phyloP scores from a whole-genome alignment of 2,329 filamentous ascomycete genomes.

The Rachicladosporium sp. region DNA sequence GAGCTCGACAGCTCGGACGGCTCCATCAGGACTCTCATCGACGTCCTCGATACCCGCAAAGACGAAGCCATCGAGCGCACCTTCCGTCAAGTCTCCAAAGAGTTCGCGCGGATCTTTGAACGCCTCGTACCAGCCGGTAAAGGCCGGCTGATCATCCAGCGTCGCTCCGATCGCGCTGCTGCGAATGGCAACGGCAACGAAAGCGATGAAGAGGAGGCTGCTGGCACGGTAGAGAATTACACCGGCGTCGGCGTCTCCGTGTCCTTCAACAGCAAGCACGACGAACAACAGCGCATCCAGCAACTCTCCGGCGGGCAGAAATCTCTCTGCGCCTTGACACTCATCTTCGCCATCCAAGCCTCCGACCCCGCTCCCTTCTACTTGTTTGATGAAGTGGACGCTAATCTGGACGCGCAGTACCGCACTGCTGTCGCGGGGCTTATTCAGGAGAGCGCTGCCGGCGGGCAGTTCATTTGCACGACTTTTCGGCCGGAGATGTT shows the following conservation, averaged over 20 bases:
- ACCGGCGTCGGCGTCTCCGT: constrained; percentile 93
- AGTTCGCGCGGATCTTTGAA: constrained; percentile 87
- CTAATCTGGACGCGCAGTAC: constrained; percentile 96
- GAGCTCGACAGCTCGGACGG: constrained; percentile 78
- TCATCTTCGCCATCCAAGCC: constrained; percentile 97
- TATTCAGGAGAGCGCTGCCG: constrained; percentile 46
- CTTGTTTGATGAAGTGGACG: constrained; percentile 97
- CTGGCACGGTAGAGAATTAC: constrained; percentile 71
- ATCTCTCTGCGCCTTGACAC: constrained; percentile 83
- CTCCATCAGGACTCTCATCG: constrained; percentile 85
- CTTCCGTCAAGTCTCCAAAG: constrained; percentile 92
- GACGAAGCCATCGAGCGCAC: constrained; percentile 97
- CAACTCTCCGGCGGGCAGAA: constrained; percentile 96
- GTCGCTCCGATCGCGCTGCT: constrained; percentile 62
- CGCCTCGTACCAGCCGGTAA: constrained; percentile 89
- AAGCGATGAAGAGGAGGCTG: constrained; percentile 37
- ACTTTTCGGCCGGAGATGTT: constrained; percentile 97
- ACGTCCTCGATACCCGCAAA: constrained; percentile 85
- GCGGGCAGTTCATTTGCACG: constrained; percentile 89
- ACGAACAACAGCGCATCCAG: constrained; percentile 95
- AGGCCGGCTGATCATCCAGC: constrained; percentile 83
- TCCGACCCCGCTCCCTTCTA: constrained; percentile 97
- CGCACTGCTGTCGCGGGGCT: constrained; percentile 88
- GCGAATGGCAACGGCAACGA: constrained; percentile 38
- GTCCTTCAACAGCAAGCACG: constrained; percentile 96